phyloP scores from a whole-genome alignment of 2,329 filamentous ascomycete genomes.

The Fusarium newnesense region DNA sequence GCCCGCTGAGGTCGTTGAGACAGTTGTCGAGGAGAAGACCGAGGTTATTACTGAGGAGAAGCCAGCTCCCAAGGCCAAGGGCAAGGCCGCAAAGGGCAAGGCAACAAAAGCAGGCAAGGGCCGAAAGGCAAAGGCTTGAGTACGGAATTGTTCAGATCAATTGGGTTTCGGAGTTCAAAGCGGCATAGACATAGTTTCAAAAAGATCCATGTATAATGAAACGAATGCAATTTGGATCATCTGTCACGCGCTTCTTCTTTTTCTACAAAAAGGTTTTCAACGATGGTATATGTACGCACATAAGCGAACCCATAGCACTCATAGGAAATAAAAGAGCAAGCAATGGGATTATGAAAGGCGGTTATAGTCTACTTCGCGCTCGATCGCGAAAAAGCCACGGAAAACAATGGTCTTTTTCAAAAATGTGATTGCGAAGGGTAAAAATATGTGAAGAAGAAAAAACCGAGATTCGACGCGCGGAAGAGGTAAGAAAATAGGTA shows the following conservation, averaged over 20 bases:
- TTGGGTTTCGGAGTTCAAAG: conserved; percentile 39
- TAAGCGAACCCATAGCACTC: conserved; percentile 70
- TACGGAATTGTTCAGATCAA: conserved; percentile 31
- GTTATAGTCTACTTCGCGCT: conserved; percentile 64
- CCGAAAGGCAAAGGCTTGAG: conserved; percentile 52
- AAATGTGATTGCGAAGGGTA: conserved; percentile 52
- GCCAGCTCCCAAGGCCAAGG: conserved; percentile 47
- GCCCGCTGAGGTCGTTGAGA: conserved; percentile 37
- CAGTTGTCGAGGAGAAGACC: conserved; percentile 40
- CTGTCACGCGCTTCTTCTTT: conserved; percentile 9
- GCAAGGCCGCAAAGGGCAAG: conserved; percentile 48
- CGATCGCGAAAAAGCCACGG: conserved; percentile 58
- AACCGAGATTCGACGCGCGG: conserved; percentile 8
- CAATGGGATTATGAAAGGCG: conserved; percentile 71
- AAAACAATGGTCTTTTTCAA: conserved; percentile 46
- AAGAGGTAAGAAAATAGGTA: conserved; percentile 12
- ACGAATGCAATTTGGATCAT: conserved; percentile 39
- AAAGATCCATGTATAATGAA: conserved; percentile 45
- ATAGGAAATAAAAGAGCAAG: conserved; percentile 54
- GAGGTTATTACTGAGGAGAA: conserved; percentile 42
- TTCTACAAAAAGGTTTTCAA: conserved; percentile 1
- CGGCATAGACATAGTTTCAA: conserved; percentile 41
- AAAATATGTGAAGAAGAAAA: conserved; percentile 60
- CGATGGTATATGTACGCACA: conserved; percentile 62
- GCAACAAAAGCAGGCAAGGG: conserved; percentile 45